A percentile compares a stretch with the other conserved stretches of the same genome.
phyloP scores from a whole-genome alignment of 139 green algal genomes.

The Chlorella ohadii region DNA sequence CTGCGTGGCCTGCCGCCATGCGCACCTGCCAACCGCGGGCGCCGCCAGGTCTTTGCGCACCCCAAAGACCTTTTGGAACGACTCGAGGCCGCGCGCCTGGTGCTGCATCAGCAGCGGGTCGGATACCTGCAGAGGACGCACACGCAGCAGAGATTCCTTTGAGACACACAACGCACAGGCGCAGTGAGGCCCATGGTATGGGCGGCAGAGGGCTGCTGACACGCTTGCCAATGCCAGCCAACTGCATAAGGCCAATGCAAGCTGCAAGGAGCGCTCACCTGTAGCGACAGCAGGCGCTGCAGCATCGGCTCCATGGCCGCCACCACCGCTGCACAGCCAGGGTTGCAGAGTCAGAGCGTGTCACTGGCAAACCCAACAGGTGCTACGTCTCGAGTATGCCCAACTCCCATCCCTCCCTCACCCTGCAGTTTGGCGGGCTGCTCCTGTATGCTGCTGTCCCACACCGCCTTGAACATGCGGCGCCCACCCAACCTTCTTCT shows the following conservation, averaged over 20 bases:
- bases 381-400: too few relatives aligned
- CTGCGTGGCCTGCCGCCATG: too few relatives aligned
- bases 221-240: too few relatives aligned
- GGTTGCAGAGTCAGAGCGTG: too few relatives aligned
- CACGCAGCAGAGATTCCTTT: too few relatives aligned
- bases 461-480: conserved; percentile 19
- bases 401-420: background rate
- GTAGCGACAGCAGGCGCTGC: conserved; percentile 41
- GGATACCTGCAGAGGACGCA: conserved; percentile 21
- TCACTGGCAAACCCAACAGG: background rate
- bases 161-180: too few relatives aligned
- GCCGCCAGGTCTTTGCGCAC: conserved; percentile 21
- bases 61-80: conserved; percentile 45
- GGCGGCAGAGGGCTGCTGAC: too few relatives aligned
- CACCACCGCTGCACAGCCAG: conserved; percentile 22
- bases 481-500: too few relatives aligned
- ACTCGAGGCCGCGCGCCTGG: conserved; percentile 44
- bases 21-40: conserved; percentile 20
- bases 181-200: too few relatives aligned
- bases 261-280: too few relatives aligned
- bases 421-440: conserved; percentile 20
- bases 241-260: too few relatives aligned
- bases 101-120: conserved; percentile 44
- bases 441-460: conserved; percentile 11
- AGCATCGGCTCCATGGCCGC: conserved; percentile 49